Evolutionary conservation across 2,329 filamentous ascomycete species (phyloP).

Genomic region (Cladosporium velox): DNA sequence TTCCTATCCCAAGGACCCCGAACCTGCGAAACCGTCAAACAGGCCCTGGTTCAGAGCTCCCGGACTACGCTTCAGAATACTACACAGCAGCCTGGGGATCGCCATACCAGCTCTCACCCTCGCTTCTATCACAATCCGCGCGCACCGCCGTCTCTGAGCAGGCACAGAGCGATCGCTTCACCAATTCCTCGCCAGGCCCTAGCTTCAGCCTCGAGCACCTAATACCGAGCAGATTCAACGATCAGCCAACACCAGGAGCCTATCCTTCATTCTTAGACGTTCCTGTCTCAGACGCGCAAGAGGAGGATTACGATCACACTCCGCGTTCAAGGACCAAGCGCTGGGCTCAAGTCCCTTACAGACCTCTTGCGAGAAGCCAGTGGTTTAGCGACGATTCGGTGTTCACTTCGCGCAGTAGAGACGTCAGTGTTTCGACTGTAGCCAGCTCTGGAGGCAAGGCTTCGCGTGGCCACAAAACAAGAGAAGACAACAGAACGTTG

Average conservation of each 20-base stretch:
- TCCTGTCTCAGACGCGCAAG: conserved; percentile 22
- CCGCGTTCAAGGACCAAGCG: conserved; percentile 36
- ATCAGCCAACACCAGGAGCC: conserved; percentile 26
- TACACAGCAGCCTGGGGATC: conserved; percentile 87
- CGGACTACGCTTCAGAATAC: conserved; percentile 37
- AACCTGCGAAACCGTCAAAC: conserved; percentile 1
- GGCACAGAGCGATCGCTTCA: conserved; percentile 31
- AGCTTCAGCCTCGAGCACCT: conserved; percentile 40
- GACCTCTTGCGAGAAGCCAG: conserved; percentile 69
- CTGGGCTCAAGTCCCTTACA: conserved; percentile 35
- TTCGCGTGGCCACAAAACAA: conserved; percentile 39
- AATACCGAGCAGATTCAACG: conserved; percentile 34
- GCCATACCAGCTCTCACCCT: conserved; percentile 72
- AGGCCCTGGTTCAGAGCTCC: conserved; percentile 17
- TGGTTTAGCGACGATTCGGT: conserved; percentile 81
- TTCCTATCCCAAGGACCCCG: conserved; percentile 14
- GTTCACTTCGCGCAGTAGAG: conserved; percentile 51
- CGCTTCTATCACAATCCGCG: conserved; percentile 35
- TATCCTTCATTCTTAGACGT: conserved; percentile 17
- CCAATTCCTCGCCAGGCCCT: conserved; percentile 34
- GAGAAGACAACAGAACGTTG: conserved; percentile 49
- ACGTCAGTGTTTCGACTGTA: conserved; percentile 22
- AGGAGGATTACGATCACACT: conserved; percentile 30
- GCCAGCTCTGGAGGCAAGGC: conserved; percentile 21
- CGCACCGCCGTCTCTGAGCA: conserved; percentile 37